These are phyloP conservation scores for Zea luxurians DNA, from an alignment of 176 grass and related monocot species.

Conservation along the genomic window DNA sequence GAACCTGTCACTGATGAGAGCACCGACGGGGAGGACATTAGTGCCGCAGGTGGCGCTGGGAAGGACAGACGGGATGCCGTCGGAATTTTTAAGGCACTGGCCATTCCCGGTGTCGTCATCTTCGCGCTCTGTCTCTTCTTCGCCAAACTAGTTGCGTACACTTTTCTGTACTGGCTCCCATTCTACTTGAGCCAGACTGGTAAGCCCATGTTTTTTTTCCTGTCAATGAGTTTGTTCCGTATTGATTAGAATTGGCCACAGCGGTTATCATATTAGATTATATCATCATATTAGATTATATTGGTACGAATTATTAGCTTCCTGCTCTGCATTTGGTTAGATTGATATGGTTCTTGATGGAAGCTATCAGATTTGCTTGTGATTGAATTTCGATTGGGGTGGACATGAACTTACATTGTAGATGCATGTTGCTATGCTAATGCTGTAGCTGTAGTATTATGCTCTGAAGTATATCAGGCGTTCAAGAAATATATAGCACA, in stretches of 20 bases:
- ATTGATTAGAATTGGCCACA: not conserved
- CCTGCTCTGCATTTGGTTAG: not conserved
- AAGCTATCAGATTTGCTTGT: not conserved
- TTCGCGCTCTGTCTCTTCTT: slow-evolving; percentile 79
- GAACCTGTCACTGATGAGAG: slow-evolving; percentile 22
- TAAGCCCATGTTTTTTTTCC: slow-evolving; percentile 31
- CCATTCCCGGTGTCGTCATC: slow-evolving; percentile 57
- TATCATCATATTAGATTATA: not conserved
- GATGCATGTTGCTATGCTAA: not conserved
- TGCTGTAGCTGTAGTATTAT: not conserved
- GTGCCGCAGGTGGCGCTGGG: not conserved
- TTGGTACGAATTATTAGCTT: not conserved
- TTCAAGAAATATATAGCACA: not conserved
- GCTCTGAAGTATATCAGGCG: not conserved
- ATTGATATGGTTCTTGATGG: not conserved
- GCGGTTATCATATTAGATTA: not conserved
- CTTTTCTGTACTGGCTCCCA: slow-evolving; percentile 72
- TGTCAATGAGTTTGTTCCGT: not conserved
- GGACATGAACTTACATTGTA: not conserved
- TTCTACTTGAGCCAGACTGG: slow-evolving; percentile 71
- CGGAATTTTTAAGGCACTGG: slow-evolving; percentile 50
- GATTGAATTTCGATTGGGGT: not conserved
- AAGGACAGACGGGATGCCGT: slow-evolving; percentile 48
- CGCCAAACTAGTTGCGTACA: slow-evolving; percentile 68
- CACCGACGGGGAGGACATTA: slow-evolving; percentile 46